A percentile compares a stretch with the other conserved stretches of the same genome.
Evolutionary conservation across 306 rosid genomes (phyloP).

Genomic region (Medicago ruthenica): DNA sequence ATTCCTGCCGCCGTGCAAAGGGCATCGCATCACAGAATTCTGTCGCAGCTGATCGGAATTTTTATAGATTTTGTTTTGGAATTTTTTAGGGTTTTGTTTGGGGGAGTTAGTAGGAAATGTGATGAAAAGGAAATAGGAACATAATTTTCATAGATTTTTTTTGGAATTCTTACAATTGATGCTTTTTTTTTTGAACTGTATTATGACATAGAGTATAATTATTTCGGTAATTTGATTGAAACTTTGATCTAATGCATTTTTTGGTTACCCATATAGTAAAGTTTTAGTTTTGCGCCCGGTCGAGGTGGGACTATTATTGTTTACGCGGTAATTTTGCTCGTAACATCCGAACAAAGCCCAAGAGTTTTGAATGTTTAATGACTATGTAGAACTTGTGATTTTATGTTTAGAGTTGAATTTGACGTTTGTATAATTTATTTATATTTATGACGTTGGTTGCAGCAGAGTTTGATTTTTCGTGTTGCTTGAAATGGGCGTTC

Average conservation of each 20-base stretch:
- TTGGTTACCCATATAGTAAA: not conserved
- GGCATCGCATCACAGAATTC: not conserved
- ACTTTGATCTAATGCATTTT: not conserved
- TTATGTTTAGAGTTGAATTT: conserved; percentile 14
- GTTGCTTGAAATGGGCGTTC: conserved; percentile 83
- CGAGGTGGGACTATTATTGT: not conserved
- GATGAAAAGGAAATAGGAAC: not conserved
- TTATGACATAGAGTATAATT: not conserved
- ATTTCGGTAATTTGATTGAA: not conserved
- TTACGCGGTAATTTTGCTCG: not conserved
- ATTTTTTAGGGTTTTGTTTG: too few relatives aligned
- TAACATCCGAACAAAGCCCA: not conserved
- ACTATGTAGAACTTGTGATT: conserved; percentile 2
- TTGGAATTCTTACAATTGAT: not conserved
- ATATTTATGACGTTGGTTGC: conserved; percentile 35
- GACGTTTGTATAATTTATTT: conserved; percentile 17
- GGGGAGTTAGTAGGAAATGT: not conserved
- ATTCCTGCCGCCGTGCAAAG: not conserved
- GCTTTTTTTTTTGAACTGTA: not conserved
- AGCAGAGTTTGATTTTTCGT: conserved; percentile 44
- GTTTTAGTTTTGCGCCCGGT: not conserved
- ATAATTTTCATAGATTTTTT: too few relatives aligned
- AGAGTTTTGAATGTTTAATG: not conserved
- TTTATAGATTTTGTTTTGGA: not conserved
- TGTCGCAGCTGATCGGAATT: not conserved